Evolutionary conservation across 768 basidiomycete species (phyloP).

Genomic region (Phlebiopsis gigantea): DNA sequence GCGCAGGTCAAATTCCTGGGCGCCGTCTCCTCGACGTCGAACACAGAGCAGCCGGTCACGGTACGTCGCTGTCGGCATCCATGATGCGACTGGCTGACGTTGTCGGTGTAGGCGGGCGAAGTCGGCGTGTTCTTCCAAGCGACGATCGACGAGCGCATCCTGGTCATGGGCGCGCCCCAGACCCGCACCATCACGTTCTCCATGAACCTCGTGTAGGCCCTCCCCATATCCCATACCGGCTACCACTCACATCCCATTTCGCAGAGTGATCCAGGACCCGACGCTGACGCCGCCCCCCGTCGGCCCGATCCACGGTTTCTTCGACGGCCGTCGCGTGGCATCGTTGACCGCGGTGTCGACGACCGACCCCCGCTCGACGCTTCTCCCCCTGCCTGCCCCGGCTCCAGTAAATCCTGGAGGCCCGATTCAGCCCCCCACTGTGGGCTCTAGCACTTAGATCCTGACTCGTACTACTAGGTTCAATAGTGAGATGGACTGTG

Average conservation of each 20-base stretch:
- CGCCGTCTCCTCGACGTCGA: constrained; percentile 3
- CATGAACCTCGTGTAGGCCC: constrained; percentile 24
- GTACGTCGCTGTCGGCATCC: too few species aligned
- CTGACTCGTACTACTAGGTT: too few species aligned
- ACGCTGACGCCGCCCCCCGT: constrained; percentile 3
- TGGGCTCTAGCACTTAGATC: too few species aligned
- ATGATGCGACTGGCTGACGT: too few species aligned
- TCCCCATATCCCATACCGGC: too few species aligned
- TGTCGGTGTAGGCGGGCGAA: constrained; percentile 19
- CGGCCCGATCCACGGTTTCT: constrained; percentile 4
- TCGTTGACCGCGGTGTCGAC: background rate
- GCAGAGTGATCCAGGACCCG: constrained; percentile 11
- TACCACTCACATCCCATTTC: too few species aligned
- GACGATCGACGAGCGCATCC: constrained; percentile 16
- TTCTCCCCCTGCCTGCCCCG: too few species aligned
- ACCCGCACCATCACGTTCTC: constrained; percentile 19
- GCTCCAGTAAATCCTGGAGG: background rate
- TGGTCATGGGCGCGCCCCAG: constrained; percentile 18
- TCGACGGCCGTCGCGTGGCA: constrained; percentile 2
- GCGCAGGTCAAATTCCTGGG: constrained; percentile 9
- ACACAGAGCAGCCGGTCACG: background rate
- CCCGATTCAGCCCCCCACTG: constrained; percentile 2
- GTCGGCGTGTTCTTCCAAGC: constrained; percentile 24
- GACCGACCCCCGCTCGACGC: background rate
- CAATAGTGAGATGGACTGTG: too few species aligned